phyloP scores from a whole-genome alignment of 2,329 filamentous ascomycete species.

The Apiospora rasikravindrae region DNA sequence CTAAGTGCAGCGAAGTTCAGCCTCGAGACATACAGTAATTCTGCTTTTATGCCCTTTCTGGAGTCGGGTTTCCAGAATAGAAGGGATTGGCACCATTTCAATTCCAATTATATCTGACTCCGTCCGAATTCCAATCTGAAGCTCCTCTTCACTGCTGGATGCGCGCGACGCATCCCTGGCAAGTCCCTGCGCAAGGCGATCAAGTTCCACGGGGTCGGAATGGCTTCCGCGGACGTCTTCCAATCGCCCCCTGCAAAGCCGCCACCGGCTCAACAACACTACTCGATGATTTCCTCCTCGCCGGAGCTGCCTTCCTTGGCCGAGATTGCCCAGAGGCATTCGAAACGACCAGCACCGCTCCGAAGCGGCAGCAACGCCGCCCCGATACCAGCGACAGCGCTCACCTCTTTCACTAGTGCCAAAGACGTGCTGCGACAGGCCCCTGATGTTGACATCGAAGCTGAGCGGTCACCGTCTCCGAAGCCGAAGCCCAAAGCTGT shows the following conservation, averaged over 20 bases:
- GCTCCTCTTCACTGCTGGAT: conserved; percentile 35
- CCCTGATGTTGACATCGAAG: conserved; percentile 36
- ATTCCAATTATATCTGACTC: no score
- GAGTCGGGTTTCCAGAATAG: neutral
- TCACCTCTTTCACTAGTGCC: conserved; percentile 49
- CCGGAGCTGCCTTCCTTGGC: conserved; percentile 60
- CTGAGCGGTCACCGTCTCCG: conserved; percentile 31
- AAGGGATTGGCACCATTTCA: neutral
- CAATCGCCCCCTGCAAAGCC: conserved; percentile 36
- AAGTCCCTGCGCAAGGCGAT: conserved; percentile 32
- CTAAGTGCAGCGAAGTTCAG: no score
- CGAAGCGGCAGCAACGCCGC: conserved; percentile 44
- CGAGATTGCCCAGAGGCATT: conserved; percentile 48
- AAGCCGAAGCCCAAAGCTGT: conserved; percentile 28
- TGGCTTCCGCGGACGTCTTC: conserved; percentile 40
- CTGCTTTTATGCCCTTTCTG: neutral
- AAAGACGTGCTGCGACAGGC: conserved; percentile 43
- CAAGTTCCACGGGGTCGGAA: conserved; percentile 25
- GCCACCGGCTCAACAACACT: neutral
- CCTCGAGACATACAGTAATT: neutral
- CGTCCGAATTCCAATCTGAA: neutral
- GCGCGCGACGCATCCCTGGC: conserved; percentile 53
- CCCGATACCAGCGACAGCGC: conserved; percentile 43
- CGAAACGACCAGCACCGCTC: conserved; percentile 35
- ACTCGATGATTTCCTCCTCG: conserved; percentile 52